phyloP scores from a whole-genome alignment of 768 basidiomycete genomes.

The Amanita molliuscula region DNA sequence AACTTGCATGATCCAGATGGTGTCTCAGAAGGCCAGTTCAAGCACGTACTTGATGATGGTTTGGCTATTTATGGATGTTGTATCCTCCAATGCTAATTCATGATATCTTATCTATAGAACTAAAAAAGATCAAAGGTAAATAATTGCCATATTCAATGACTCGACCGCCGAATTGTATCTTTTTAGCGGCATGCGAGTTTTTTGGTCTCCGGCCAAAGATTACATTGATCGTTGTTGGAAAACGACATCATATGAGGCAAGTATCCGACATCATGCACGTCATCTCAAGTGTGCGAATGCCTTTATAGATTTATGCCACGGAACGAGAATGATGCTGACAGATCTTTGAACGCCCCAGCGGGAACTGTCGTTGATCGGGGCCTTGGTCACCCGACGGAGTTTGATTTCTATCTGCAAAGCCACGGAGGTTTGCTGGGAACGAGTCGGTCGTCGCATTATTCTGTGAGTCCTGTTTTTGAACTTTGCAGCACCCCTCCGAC shows the following conservation, averaged over 20 bases:
- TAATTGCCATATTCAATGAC: not conserved
- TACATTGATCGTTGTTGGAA: slow-evolving; percentile 73
- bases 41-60: slow-evolving; percentile 47
- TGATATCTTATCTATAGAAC: slow-evolving; percentile 26
- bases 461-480: slow-evolving; percentile 20
- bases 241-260: slow-evolving; percentile 55
- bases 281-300: not conserved
- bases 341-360: slow-evolving; percentile 63
- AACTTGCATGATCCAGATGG: slow-evolving; percentile 29
- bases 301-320: slow-evolving; percentile 22
- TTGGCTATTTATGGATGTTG: slow-evolving; percentile 3
- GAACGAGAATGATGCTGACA: slow-evolving; percentile 35
- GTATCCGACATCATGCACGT: not conserved
- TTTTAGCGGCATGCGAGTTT: slow-evolving; percentile 50
- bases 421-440: slow-evolving; percentile 75
- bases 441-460: slow-evolving; percentile 40
- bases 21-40: slow-evolving; percentile 40
- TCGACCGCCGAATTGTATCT: not conserved
- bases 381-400: slow-evolving; percentile 60
- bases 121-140: slow-evolving; percentile 49
- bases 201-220: slow-evolving; percentile 53
- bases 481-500: not conserved
- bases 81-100: not conserved
- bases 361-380: slow-evolving; percentile 71
- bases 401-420: slow-evolving; percentile 71